Evolutionary conservation across 495 filamentous ascomycete genomes (phyloP).

Genomic region (Podospora pseudopauciseta): DNA sequence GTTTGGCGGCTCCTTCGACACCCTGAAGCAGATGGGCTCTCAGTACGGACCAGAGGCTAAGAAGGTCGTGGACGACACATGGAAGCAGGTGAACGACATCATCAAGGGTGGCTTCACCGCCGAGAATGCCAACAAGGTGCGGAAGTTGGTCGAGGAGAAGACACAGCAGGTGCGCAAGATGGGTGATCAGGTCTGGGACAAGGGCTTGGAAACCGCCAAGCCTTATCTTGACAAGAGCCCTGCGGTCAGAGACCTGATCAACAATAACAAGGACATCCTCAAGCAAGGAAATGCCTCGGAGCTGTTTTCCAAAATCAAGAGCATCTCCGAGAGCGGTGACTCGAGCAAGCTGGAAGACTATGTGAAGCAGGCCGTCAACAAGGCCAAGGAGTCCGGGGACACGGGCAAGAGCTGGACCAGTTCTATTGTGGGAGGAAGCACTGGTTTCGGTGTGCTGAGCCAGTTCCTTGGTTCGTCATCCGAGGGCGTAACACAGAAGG

Average conservation of each 20-base stretch:
- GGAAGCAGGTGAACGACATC: conserved; percentile 55
- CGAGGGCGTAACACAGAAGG: conserved; percentile 42
- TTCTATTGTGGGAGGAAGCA: conserved; percentile 34
- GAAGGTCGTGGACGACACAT: conserved; percentile 64
- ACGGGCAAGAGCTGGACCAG: conserved; percentile 27
- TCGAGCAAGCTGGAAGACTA: conserved; percentile 55
- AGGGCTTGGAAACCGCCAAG: conserved; percentile 58
- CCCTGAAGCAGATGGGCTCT: conserved; percentile 61
- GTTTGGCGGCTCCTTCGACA: conserved; percentile 57
- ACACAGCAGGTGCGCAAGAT: conserved; percentile 56
- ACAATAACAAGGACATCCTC: conserved; percentile 56
- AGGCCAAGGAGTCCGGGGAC: conserved; percentile 46
- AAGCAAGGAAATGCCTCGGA: conserved; percentile 57
- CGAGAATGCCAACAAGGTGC: conserved; percentile 49
- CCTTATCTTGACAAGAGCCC: conserved; percentile 64
- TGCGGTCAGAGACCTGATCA: conserved; percentile 59
- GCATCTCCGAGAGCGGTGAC: conserved; percentile 52
- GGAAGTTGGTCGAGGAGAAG: conserved; percentile 62
- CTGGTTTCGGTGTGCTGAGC: conserved; percentile 16
- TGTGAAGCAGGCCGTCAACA: conserved; percentile 49
- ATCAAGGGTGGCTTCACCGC: conserved; percentile 50
- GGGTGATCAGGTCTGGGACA: conserved; percentile 61
- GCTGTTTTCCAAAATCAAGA: conserved; percentile 52
- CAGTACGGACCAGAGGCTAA: conserved; percentile 64
- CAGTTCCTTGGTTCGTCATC: conserved; percentile 24